Conservation (phyloP, 495 filamentous ascomycete species). For the Podospora pseudoanserina region DNA sequence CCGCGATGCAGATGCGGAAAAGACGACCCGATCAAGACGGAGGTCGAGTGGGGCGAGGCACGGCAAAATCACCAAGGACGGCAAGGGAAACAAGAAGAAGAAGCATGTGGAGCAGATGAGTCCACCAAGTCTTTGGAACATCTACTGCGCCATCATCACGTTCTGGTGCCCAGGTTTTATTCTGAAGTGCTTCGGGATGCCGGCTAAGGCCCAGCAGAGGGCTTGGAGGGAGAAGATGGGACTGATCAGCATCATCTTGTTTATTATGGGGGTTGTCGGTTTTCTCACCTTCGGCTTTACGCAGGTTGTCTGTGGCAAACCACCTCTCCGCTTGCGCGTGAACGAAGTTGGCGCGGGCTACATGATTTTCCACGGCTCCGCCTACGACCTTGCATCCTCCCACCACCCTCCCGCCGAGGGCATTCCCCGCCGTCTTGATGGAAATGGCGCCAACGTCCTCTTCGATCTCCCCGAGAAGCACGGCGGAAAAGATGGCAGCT, state of each 20-base stretch:
- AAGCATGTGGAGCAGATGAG: slow-evolving; percentile 60
- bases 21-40: slow-evolving; percentile 29
- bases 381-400: slow-evolving; percentile 74
- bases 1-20: slow-evolving; percentile 35
- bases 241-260: slow-evolving; percentile 84
- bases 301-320: slow-evolving; percentile 71
- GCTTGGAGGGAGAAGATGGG: slow-evolving; percentile 99
- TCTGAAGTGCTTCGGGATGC: slow-evolving; percentile 80
- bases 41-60: slow-evolving; percentile 36
- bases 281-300: slow-evolving; percentile 98
- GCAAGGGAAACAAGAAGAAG: slow-evolving; percentile 43
- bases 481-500: slow-evolving; percentile 87
- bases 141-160: slow-evolving; percentile 89
- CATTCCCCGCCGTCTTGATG: slow-evolving; percentile 55
- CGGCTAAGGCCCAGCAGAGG: slow-evolving; percentile 79
- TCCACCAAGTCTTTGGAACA: slow-evolving; percentile 87
- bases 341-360: slow-evolving; percentile 77
- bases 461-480: slow-evolving; percentile 78
- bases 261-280: slow-evolving; percentile 86
- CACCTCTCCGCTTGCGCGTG: slow-evolving; percentile 65
- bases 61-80: slow-evolving; percentile 54
- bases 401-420: slow-evolving; percentile 72
- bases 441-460: slow-evolving; percentile 65
- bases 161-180: slow-evolving; percentile 92
- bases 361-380: slow-evolving; percentile 93